A percentile compares a stretch with the other conserved stretches of the same genome.
Evolutionary conservation across 2,329 filamentous ascomycete species (phyloP).

Genomic region (Fusarium sp.): DNA sequence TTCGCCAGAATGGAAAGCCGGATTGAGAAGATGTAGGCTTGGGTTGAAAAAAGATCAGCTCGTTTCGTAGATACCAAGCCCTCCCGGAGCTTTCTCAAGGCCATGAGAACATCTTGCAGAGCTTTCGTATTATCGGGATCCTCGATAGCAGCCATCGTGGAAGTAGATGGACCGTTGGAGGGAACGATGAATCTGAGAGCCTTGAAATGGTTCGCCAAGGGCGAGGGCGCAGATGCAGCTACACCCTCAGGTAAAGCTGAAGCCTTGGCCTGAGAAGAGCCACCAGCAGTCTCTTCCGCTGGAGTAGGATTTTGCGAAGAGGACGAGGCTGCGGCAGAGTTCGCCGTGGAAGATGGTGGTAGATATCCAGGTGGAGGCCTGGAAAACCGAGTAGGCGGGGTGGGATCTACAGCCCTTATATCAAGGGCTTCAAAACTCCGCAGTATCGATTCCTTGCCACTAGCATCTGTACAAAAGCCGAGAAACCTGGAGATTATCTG

Average conservation of each 20-base stretch:
- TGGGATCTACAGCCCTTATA: constrained; percentile 28
- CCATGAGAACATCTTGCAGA: constrained; percentile 78
- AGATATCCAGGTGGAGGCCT: constrained; percentile 19
- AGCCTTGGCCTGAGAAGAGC: not conserved
- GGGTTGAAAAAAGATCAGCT: constrained; percentile 81
- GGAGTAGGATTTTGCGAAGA: not conserved
- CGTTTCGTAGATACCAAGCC: constrained; percentile 83
- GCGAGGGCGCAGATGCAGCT: constrained; percentile 11
- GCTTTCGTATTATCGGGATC: constrained; percentile 62
- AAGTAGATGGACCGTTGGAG: constrained; percentile 19
- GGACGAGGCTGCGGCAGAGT: not conserved
- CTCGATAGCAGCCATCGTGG: constrained; percentile 33
- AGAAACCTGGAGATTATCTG: constrained; percentile 90
- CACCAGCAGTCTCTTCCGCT: not conserved
- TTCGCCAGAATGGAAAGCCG: constrained; percentile 81
- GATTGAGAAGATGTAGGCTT: constrained; percentile 91
- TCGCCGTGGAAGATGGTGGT: constrained; percentile 1
- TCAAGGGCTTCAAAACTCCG: constrained; percentile 75
- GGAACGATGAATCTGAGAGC: constrained; percentile 20
- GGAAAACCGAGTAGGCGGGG: constrained; percentile 14
- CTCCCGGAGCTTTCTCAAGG: constrained; percentile 91
- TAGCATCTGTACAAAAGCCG: constrained; percentile 81
- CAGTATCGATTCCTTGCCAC: constrained; percentile 76
- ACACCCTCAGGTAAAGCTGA: not conserved
- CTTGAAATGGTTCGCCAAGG: constrained; percentile 18